Percentiles rank a stretch among this genome's conserved stretches.
Conservation (phyloP, 176 grass and related monocot species). For the Eleusine coracana region DNA sequence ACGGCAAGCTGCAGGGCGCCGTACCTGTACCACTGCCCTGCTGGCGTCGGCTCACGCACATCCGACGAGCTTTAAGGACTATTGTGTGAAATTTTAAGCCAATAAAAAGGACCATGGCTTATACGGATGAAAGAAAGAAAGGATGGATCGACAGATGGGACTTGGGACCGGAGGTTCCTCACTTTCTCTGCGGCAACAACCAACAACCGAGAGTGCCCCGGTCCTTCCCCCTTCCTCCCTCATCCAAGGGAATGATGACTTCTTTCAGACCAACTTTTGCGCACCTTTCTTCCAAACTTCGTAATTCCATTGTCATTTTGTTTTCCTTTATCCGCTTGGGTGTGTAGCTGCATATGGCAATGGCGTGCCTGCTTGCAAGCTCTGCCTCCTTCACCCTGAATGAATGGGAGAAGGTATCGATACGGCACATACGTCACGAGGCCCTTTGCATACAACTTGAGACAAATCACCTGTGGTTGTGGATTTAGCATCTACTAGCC, state of each 20-base stretch:
- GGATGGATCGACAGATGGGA: not conserved
- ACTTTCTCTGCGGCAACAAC: slow-evolving; percentile 21
- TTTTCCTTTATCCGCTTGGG: not conserved
- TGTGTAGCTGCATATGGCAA: not conserved
- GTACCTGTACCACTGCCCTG: not conserved
- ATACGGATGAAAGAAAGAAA: slow-evolving; percentile 9
- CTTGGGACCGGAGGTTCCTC: not conserved
- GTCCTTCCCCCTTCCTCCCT: not conserved
- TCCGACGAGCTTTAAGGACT: not conserved
- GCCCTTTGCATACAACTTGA: not conserved
- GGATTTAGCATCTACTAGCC: not conserved
- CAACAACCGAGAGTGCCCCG: not conserved
- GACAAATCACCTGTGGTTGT: not conserved
- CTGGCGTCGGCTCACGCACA: not conserved
- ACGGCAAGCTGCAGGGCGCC: not conserved
- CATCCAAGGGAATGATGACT: not conserved
- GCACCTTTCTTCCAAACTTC: not conserved
- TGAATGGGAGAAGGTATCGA: not conserved
- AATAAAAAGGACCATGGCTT: not conserved
- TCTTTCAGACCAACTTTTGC: slow-evolving; percentile 14
- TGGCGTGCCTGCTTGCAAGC: not conserved
- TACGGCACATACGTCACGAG: not conserved
- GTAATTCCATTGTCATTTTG: slow-evolving; percentile 13
- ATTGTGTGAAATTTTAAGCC: not conserved
- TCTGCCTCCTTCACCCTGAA: not conserved